Evolutionary conservation across 306 rosid genomes (phyloP), one percentile per base, ranked within the genome.

Genomic region (Begonia masoniana): DNA sequence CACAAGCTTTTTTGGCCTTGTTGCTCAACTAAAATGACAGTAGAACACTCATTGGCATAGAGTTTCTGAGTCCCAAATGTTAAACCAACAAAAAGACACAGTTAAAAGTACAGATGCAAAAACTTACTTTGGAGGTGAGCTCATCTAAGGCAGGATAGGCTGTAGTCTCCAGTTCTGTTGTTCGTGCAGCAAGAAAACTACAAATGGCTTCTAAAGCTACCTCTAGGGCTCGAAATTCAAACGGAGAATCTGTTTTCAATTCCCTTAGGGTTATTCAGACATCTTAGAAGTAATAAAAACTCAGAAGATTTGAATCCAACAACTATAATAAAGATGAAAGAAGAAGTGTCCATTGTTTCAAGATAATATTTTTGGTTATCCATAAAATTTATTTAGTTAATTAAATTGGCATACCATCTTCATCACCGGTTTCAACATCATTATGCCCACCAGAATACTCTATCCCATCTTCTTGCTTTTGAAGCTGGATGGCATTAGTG

Each of bases 141-240:
- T 85, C 94, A 69, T 89, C 94, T 53, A 89, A 63, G 62, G 97
- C 97, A 57, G 94, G 97, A 78, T 89, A 89, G 62, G 97, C 95
- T 51, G 80, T 82, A 67, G 83, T 78, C 85, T 89, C 95, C 70
- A 89, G 64, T 62, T 89, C 97, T 13, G 82, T 57, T 57, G 97
- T 89, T 12, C 95, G 95, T 26, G 95, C 97, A 61, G 94, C 85
- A 76, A 85, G 97, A 69, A 71, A 83, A 69, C 97, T 89, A 66
- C 95, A 89, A 73, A 89, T 83, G 60, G 97, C 91, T 70, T 89
- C 97, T 77, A 89, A 82, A 56, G 94, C 94, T 23, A 89, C 91
- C 79, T 89, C 97, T 65, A 89, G 68, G 41, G 94, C 95, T 36
- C 97, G 91, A 63, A 89, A 89, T 54, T 89, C 97, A 52, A 89